phyloP scores from a whole-genome alignment of 164 flowering plant species.

The grape (Vitis vinifera) region ASM3070453v1 NC_081808.1:18503001-18503500 shows the following conservation, averaged over 20 bases:
- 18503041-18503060: not conserved
- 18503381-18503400: constrained; percentile 40
- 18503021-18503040: not conserved
- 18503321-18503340: not conserved
- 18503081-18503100: constrained; percentile 46
- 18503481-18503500: constrained; percentile 52
- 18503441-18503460: constrained; percentile 59
- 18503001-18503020: too few species aligned
- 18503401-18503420: constrained; percentile 60
- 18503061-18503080: constrained; percentile 2
- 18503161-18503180: constrained; percentile 25
- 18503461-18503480: constrained; percentile 70
- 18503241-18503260: constrained; percentile 44
- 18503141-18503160: constrained; percentile 91
- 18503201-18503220: not conserved
- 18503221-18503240: constrained; percentile 44
- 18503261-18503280: constrained; percentile 47
- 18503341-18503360: not conserved
- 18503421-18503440: constrained; percentile 45
- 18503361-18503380: constrained; percentile 32
- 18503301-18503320: not conserved
- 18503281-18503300: not conserved
- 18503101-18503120: constrained; percentile 65
- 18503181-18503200: not conserved
- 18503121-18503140: constrained; percentile 84